Evolutionary conservation across 2,329 filamentous ascomycete species (phyloP).

Genomic region (Cercospora brassicicola): DNA sequence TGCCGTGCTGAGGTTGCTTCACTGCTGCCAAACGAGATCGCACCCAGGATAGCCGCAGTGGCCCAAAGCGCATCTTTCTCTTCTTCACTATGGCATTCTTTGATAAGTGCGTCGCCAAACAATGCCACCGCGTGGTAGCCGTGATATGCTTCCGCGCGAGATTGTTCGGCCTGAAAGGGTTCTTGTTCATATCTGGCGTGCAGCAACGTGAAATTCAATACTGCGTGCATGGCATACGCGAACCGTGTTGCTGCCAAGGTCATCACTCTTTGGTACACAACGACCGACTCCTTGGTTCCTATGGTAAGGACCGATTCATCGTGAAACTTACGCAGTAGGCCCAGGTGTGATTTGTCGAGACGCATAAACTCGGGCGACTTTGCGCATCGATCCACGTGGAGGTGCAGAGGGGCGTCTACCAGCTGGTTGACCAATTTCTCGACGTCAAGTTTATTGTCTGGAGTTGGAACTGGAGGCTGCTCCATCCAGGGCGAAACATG

Average conservation of each 20-base stretch:
- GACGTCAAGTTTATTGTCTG: slow-evolving; percentile 8
- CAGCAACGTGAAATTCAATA: slow-evolving; percentile 54
- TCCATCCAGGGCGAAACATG: slow-evolving; percentile 1
- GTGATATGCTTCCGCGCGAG: slow-evolving; percentile 47
- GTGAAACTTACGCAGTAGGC: slow-evolving; percentile 29
- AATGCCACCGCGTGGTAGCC: slow-evolving; percentile 51
- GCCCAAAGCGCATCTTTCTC: slow-evolving; percentile 53
- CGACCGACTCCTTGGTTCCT: slow-evolving; percentile 28
- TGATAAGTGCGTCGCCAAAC: slow-evolving; percentile 50
- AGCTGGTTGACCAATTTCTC: slow-evolving; percentile 14
- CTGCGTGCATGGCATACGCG: slow-evolving; percentile 57
- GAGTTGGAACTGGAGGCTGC: slow-evolving; percentile 4
- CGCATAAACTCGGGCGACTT: slow-evolving; percentile 19
- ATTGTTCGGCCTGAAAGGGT: slow-evolving; percentile 25
- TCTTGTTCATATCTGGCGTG: slow-evolving; percentile 52
- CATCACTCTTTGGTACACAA: slow-evolving; percentile 28
- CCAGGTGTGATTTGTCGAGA: slow-evolving; percentile 26
- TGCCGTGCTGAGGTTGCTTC: slow-evolving; percentile 47
- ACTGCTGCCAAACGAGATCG: slow-evolving; percentile 49
- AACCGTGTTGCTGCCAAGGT: slow-evolving; percentile 33
- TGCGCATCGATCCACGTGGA: slow-evolving; percentile 15
- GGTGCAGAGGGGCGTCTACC: slow-evolving; percentile 23
- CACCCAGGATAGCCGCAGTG: slow-evolving; percentile 50
- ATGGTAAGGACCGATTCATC: slow-evolving; percentile 30
- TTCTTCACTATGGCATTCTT: slow-evolving; percentile 33